These are phyloP conservation scores for Exobasidium cylindrosporum DNA, from an alignment of 1,284 basidiomycete species.

Conservation along the genomic window DNA sequence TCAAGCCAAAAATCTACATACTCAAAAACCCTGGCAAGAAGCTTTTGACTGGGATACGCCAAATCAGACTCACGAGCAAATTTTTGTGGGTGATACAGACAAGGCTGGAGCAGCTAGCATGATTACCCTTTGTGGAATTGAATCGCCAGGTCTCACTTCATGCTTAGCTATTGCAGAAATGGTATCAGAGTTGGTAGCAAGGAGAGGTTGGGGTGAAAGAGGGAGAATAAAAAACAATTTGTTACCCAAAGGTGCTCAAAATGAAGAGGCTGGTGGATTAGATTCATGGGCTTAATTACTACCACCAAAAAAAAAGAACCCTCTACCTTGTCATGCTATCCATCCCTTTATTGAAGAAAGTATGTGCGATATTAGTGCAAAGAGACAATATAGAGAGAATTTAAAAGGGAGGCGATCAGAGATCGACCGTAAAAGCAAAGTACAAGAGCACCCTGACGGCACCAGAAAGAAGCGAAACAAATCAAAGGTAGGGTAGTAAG, in stretches of 20 bases:
- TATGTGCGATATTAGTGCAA: background rate
- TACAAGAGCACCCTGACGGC: background rate
- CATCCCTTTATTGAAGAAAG: background rate
- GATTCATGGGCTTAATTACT: slow-evolving; percentile 36
- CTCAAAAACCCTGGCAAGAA: slow-evolving; percentile 43
- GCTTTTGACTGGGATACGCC: slow-evolving; percentile 5
- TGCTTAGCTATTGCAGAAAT: slow-evolving; percentile 59
- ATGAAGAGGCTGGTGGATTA: slow-evolving; percentile 31
- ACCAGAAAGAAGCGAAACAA: background rate
- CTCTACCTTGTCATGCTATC: background rate
- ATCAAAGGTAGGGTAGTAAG: background rate
- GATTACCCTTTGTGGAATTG: slow-evolving; percentile 61
- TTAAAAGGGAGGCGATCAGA: background rate
- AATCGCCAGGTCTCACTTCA: slow-evolving; percentile 61
- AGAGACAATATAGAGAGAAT: too few species aligned
- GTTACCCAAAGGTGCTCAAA: slow-evolving; percentile 37
- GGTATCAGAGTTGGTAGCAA: slow-evolving; percentile 57
- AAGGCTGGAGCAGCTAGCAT: slow-evolving; percentile 28
- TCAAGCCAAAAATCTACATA: slow-evolving; percentile 25
- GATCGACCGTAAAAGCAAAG: background rate
- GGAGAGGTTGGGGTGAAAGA: slow-evolving; percentile 54
- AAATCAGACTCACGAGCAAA: background rate
- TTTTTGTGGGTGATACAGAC: background rate
- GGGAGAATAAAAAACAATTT: background rate
- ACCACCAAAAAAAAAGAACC: background rate